A percentile compares a stretch with the other conserved stretches of the same genome.
phyloP scores from a whole-genome alignment of 306 rosid species.

The Rubus idaeus region DNA sequence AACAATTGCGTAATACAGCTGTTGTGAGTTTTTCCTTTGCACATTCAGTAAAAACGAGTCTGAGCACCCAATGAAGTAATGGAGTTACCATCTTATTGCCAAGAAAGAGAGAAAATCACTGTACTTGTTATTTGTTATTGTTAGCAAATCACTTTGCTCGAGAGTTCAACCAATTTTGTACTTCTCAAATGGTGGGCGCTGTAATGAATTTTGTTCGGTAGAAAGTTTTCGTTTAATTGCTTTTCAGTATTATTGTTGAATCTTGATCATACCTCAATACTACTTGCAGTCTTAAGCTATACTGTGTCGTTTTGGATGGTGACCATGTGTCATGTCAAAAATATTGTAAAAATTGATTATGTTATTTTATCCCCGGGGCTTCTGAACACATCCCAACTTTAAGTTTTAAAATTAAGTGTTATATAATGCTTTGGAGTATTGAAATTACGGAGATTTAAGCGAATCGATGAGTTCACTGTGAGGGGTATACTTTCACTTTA shows the following conservation, averaged over 20 bases:
- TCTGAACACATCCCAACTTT: neutral
- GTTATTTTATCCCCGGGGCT: neutral
- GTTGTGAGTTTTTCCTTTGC: neutral
- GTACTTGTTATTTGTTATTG: neutral
- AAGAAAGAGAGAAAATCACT: neutral
- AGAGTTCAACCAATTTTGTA: neutral
- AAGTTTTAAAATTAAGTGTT: neutral
- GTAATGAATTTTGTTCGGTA: neutral
- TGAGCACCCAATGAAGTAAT: neutral
- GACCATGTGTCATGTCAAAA: neutral
- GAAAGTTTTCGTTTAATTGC: neutral
- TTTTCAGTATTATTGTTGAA: neutral
- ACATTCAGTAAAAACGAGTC: neutral
- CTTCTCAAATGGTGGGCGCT: neutral
- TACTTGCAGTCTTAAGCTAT: neutral
- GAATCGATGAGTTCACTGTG: neutral
- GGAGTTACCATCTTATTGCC: neutral
- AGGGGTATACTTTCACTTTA: no score
- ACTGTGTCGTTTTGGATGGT: neutral
- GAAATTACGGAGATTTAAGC: neutral
- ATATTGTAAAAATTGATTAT: neutral
- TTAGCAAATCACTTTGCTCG: neutral
- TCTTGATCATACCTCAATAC: neutral
- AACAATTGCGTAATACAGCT: neutral
- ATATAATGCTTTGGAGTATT: neutral